Evolutionary conservation across 2,329 filamentous ascomycete genomes (phyloP).

Genomic region (Trichoderma koningii): DNA sequence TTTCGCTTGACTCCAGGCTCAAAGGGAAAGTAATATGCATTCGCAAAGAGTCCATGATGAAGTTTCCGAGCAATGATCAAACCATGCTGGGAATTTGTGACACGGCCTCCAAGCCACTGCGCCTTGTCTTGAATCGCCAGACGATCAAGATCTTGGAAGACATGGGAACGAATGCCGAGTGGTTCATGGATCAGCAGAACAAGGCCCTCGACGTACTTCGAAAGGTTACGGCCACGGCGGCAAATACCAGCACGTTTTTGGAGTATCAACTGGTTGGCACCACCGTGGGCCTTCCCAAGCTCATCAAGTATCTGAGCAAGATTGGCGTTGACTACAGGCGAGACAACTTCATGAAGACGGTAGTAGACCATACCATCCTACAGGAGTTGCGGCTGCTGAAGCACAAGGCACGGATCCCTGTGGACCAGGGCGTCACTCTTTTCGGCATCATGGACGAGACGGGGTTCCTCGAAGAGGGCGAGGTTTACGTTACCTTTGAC

Average conservation of each 20-base stretch:
- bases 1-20: conserved; percentile 67
- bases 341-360: conserved; percentile 69
- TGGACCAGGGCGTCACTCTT: conserved; percentile 70
- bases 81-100: conserved; percentile 72
- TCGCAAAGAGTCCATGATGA: conserved; percentile 72
- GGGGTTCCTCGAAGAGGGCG: conserved; percentile 61
- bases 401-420: conserved; percentile 73
- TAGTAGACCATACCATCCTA: conserved; percentile 71
- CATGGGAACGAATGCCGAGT: conserved; percentile 58
- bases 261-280: conserved; percentile 62
- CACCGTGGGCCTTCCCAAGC: conserved; percentile 58
- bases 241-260: conserved; percentile 68
- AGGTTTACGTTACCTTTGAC: conserved; percentile 68
- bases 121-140: conserved; percentile 73
- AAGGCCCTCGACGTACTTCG: conserved; percentile 63
- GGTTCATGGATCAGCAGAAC: conserved; percentile 66
- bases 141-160: conserved; percentile 87
- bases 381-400: conserved; percentile 73
- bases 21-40: conserved; percentile 61
- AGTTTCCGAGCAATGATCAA: conserved; percentile 63
- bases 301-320: conserved; percentile 61
- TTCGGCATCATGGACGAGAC: conserved; percentile 87
- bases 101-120: conserved; percentile 65
- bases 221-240: conserved; percentile 56
- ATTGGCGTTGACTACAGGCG: conserved; percentile 65